Base-by-base conservation (phyloP, 306 rosid species). In the Canavalia ensiformis region DNA sequence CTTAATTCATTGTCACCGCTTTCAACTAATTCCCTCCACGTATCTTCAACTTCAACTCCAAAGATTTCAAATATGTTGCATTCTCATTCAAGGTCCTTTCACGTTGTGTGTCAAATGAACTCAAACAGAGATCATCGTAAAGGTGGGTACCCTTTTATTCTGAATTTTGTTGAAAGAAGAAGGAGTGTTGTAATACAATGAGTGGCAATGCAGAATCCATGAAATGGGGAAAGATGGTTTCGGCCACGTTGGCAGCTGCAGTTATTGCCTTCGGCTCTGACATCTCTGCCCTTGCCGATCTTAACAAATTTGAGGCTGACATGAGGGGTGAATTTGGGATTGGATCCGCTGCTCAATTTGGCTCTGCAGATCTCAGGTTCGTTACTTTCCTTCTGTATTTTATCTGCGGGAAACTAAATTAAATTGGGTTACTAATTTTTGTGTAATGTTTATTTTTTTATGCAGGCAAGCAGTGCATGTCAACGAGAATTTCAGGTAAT, bases 311-410 rank as follows among this genome's bases (percentile, higher is more conserved):
- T 50, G 98, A 92, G 67, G 98, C 98, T 12, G 91, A 79, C 1
- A 42, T 88, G 0, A 91, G 95, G 59, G 98, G 98, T 71, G 97
- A 95, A 84, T 95, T 95, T 70, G 99, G 99, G 1, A 95, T 91
- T 3, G 99, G 97, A 55, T 95, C 99, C 0, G 99, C 99, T 0
- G 99, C 99, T 1, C 99, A 95, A 30, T 95, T 77, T 73, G 99
- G 99, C 28, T 95, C 97, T 46, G 99, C 99, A 8, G 99, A 95
- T 68, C 97, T 95, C 80, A 93, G 85, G 97, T 94, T 68, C 0
- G 25, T 42, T 80, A 59, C 12, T 28, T 68, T 33, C 42, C 0
- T 37, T 75, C 42, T 30, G 59, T n/a, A 6, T 35, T 2, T 55
- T 63, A 8, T 64, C 25, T 18, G 25, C 25, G 25, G 34, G 6